Evolutionary conservation across 805 yeast genomes (phyloP).

Genomic region (Yarrowia sp.): DNA sequence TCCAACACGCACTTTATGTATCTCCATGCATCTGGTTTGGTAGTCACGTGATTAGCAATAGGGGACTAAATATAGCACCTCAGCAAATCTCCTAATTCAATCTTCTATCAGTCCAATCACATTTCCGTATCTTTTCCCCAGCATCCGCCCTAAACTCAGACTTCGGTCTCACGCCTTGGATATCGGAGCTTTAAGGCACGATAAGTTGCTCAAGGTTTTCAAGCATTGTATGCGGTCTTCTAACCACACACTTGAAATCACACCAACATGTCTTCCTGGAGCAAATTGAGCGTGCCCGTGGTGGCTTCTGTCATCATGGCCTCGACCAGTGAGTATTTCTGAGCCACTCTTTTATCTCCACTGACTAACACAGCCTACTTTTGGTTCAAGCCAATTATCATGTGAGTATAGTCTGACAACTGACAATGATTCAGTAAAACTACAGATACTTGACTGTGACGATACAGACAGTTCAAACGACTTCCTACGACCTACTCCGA

Average conservation of each 20-base stretch:
- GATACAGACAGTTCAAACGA: no score
- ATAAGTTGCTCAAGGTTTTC: constrained; percentile 3
- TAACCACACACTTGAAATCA: no score
- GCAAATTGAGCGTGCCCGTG: constrained; percentile 13
- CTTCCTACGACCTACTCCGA: no score
- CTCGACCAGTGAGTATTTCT: constrained; percentile 12
- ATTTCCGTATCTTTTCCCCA: no score
- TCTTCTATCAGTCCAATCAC: no score
- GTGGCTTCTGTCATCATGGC: constrained; percentile 16
- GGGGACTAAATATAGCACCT: no score
- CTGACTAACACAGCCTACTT: constrained; percentile 22
- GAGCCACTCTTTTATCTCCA: neutral
- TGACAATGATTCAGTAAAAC: no score
- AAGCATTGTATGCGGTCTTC: neutral
- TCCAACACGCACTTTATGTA: no score
- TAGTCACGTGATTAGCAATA: no score
- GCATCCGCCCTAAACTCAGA: neutral
- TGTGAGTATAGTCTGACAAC: constrained; percentile 18
- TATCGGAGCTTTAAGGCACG: neutral
- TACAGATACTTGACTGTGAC: no score
- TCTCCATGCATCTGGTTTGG: no score
- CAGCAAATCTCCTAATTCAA: no score
- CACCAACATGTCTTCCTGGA: constrained; percentile 7
- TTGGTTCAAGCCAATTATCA: constrained; percentile 24
- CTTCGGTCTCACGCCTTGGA: neutral